Evolutionary conservation across 2,329 filamentous ascomycete genomes (phyloP).

Genomic region (Incumbomyces delicatus): DNA sequence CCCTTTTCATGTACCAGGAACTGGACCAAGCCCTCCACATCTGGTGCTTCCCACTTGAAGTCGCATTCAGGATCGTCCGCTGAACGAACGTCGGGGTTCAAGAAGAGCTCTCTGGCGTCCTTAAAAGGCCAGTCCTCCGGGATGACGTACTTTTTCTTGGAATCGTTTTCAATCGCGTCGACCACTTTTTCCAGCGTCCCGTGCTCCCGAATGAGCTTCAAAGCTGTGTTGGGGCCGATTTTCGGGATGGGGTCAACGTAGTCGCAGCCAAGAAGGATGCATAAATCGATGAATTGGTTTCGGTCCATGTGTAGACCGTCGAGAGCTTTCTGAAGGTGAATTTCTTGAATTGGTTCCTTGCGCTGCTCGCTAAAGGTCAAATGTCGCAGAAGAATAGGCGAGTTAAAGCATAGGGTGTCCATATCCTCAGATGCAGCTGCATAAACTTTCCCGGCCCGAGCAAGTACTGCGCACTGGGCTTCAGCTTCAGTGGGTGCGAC

Average conservation of each 20-base stretch:
- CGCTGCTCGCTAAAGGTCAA: conserved; percentile 94
- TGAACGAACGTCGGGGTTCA: conserved; percentile 74
- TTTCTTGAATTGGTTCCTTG: conserved; percentile 96
- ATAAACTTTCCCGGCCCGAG: conserved; percentile 85
- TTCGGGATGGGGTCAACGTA: conserved; percentile 96
- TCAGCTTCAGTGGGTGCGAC: conserved; percentile 94
- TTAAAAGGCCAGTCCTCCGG: conserved; percentile 96
- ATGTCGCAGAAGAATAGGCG: conserved; percentile 82
- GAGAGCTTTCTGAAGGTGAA: conserved; percentile 75
- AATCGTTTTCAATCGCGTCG: conserved; percentile 64
- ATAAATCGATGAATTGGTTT: conserved; percentile 84
- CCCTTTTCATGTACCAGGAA: conserved; percentile 91
- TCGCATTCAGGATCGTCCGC: conserved; percentile 83
- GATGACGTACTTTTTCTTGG: conserved; percentile 69
- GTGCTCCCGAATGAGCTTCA: conserved; percentile 90
- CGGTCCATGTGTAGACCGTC: conserved; percentile 76
- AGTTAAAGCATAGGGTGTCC: conserved; percentile 93
- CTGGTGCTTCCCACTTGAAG: conserved; percentile 95
- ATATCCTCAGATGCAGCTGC: conserved; percentile 96
- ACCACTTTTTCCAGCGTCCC: conserved; percentile 80
- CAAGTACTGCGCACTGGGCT: conserved; percentile 86
- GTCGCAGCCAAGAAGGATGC: conserved; percentile 93
- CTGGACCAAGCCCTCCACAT: conserved; percentile 78
- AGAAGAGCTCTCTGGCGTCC: conserved; percentile 85
- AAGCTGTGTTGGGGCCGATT: conserved; percentile 78